Evolutionary conservation across 179 eudicot genomes (phyloP).

Genomic region (Silene vulgaris): DNA sequence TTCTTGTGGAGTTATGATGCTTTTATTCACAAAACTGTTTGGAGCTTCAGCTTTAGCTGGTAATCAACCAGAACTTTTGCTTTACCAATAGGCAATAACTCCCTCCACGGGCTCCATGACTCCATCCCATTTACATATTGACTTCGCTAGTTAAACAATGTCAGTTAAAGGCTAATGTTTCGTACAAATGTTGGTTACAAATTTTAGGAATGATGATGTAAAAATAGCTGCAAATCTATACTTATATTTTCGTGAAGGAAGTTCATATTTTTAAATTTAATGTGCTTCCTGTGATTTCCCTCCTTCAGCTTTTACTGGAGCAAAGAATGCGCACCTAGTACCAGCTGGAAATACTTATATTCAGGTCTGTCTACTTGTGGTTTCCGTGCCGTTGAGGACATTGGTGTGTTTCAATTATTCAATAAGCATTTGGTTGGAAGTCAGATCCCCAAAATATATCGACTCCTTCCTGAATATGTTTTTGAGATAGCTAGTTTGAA

Average conservation of each 20-base stretch:
- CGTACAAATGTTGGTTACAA: no score
- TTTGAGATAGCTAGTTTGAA: background rate
- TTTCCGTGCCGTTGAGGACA: background rate
- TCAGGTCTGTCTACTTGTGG: constrained; percentile 50
- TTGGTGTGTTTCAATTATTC: background rate
- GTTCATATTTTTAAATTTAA: constrained; percentile 5
- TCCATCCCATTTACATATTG: no score
- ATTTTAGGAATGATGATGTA: no score
- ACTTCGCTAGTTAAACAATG: no score
- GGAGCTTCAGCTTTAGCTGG: constrained; percentile 78
- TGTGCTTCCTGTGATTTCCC: background rate
- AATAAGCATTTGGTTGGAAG: constrained; percentile 7
- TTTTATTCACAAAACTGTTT: constrained; percentile 51
- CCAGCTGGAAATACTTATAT: constrained; percentile 85
- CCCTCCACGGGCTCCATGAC: no score
- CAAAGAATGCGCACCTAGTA: constrained; percentile 62
- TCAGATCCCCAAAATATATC: background rate
- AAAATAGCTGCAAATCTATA: background rate
- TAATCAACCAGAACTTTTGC: constrained; percentile 28
- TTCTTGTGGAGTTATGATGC: constrained; percentile 66
- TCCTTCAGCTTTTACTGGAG: constrained; percentile 74
- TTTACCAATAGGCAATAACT: background rate
- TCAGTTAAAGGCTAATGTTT: no score
- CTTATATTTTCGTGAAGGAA: background rate
- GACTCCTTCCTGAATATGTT: background rate